Evolutionary conservation across 805 yeast genomes (phyloP), one percentile per base, ranked within the genome.

Genomic region (Wickerhamomyces queroliae): DNA sequence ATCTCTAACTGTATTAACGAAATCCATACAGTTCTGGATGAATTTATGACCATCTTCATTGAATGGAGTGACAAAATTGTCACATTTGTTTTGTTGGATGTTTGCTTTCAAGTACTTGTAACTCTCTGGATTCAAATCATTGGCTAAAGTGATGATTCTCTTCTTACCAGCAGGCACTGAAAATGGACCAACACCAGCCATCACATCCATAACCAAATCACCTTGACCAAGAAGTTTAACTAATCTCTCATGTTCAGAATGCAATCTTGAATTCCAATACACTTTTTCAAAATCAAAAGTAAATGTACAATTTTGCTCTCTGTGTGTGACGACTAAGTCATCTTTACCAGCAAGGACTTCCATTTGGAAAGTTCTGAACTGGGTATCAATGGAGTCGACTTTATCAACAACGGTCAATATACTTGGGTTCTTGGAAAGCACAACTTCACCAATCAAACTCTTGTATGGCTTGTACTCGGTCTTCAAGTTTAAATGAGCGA

Each of bases 151-250:
- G 38, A 90, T 58, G 10, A 80, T 83, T 13, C 74, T 74, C 45
- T 83, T 86, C 59, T 83, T 88, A 12, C 90, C 98, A 1, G 97
- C 95, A 0, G 99, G 99, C 1, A 93, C 78, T 2, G 95, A 91
- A 66, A 95, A 93, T 5, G 99, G 99, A 0, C 99, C 99, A 2
- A 93, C 98, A 35, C 99, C 99, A 1, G 96, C 98, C 78, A 95
- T 86, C 0, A 89, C 97, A 65, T 93, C 99, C 52, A 88, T 87
- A 0, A 95, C 84, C 7, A 88, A 84, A 43, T 83, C 83, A 9
- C 83, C 83, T 4, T 75, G 68, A 31, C 73, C 51, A 51, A 85
- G 83, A 28, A 63, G 55, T 2, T 63, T 57, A 4, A 93, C 82
- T 32, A 93, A 63, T 43, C 98, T 69, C 35, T 80, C 91, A 60